phyloP scores from a whole-genome alignment of 441 rosid species.

The Theobroma grandiflorum region DNA sequence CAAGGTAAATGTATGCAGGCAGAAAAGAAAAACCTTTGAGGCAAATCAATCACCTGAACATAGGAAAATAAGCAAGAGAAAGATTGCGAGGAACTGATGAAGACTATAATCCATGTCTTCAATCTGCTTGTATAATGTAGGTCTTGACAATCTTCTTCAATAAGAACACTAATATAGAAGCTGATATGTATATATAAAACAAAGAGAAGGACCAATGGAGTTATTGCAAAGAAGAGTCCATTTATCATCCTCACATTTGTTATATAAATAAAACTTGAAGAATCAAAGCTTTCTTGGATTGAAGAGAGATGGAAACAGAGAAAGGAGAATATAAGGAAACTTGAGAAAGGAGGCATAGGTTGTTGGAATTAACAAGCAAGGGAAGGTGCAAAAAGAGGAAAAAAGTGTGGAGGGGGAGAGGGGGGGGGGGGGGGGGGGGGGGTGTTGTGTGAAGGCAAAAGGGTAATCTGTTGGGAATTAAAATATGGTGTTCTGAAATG shows the following conservation, averaged over 20 bases:
- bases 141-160: conserved; percentile 21
- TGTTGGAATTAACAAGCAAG: conserved; percentile 88
- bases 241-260: conserved; percentile 44
- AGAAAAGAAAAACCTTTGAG: background rate
- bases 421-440: no score
- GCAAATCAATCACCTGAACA: conserved; percentile 59
- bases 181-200: conserved; percentile 28
- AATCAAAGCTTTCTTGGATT: conserved; percentile 86
- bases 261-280: conserved; percentile 59
- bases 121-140: conserved; percentile 23
- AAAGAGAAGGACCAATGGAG: conserved; percentile 43
- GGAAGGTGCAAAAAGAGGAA: conserved; percentile 61
- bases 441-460: no score
- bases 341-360: conserved; percentile 89
- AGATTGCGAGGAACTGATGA: conserved; percentile 46
- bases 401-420: conserved; percentile 39
- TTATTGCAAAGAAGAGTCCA: conserved; percentile 56
- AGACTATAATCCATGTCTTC: conserved; percentile 51
- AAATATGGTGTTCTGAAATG: conserved; percentile 18
- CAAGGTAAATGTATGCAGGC: background rate
- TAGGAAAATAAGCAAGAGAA: conserved; percentile 58
- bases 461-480: conserved; percentile 37
- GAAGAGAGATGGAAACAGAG: conserved; percentile 59
- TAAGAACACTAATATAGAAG: conserved; percentile 43
- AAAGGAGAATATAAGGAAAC: conserved; percentile 89